Evolutionary conservation across 1,284 basidiomycete genomes (phyloP).

Genomic region (Malassezia restricta): DNA sequence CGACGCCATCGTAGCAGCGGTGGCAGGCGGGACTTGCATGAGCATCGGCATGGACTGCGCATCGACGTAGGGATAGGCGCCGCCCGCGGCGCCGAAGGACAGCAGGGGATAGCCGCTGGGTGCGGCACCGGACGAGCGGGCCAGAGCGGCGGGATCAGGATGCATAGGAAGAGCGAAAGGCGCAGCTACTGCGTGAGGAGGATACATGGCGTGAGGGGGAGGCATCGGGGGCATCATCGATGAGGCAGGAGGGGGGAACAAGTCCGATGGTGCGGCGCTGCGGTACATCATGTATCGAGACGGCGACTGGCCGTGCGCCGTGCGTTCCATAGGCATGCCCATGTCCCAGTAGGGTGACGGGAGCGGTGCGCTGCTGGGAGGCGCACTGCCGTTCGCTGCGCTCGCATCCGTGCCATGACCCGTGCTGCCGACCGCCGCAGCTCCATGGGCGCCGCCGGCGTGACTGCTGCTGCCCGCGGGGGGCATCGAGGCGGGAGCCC

Average conservation of each 20-base stretch:
- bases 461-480: background rate
- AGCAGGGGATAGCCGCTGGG: conserved; percentile 6
- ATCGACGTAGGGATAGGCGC: conserved; percentile 3
- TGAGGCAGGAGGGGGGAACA: too few relatives aligned
- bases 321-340: background rate
- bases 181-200: background rate
- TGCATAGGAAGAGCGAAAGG: conserved; percentile 8
- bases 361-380: background rate
- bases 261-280: background rate
- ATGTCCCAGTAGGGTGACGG: conserved; percentile 10
- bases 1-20: background rate
- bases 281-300: conserved; percentile 13
- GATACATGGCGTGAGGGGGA: background rate
- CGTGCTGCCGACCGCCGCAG: too few relatives aligned
- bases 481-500: background rate
- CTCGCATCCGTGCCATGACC: too few relatives aligned
- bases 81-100: background rate
- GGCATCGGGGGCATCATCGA: background rate
- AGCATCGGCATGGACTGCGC: conserved; percentile 9
- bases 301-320: conserved; percentile 1
- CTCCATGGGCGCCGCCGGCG: background rate
- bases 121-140: background rate
- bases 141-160: conserved; percentile 1
- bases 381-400: background rate
- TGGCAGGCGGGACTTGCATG: conserved; percentile 11